Evolutionary conservation across 2,329 filamentous ascomycete genomes (phyloP).

Genomic region (Aulographum hederae): DNA sequence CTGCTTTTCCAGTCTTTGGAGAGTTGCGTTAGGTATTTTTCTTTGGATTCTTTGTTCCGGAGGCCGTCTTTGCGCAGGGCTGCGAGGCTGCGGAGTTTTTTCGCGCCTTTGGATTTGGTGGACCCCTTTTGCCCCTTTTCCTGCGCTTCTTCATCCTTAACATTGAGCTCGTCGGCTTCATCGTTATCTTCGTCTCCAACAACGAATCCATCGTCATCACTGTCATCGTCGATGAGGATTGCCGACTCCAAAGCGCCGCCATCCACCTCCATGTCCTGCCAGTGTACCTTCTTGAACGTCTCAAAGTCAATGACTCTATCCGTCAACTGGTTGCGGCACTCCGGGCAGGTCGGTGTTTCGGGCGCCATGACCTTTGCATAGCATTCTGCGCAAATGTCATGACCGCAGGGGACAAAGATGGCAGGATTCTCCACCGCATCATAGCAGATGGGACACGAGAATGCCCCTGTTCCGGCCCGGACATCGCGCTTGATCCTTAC

Average conservation of each 20-base stretch:
- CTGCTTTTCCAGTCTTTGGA: slow-evolving; percentile 53
- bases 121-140: slow-evolving; percentile 25
- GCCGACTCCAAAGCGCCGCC: slow-evolving; percentile 13
- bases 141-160: slow-evolving; percentile 10
- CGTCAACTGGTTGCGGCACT: slow-evolving; percentile 52
- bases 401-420: slow-evolving; percentile 70
- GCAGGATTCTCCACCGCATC: slow-evolving; percentile 57
- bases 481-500: slow-evolving; percentile 46
- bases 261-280: slow-evolving; percentile 31
- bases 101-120: slow-evolving; percentile 14
- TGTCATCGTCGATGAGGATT: too few relatives aligned
- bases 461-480: slow-evolving; percentile 15
- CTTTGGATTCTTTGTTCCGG: slow-evolving; percentile 45
- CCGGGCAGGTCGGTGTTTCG: slow-evolving; percentile 48
- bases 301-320: slow-evolving; percentile 55
- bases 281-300: slow-evolving; percentile 56
- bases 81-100: slow-evolving; percentile 38
- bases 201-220: too few relatives aligned
- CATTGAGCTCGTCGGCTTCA: slow-evolving; percentile 10
- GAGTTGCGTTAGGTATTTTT: slow-evolving; percentile 51
- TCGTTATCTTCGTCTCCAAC: slow-evolving; percentile 17
- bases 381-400: slow-evolving; percentile 62
- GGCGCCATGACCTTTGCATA: slow-evolving; percentile 52
- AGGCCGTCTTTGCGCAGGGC: slow-evolving; percentile 49
- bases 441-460: slow-evolving; percentile 71